These are phyloP conservation scores for Coniochaeta prunicola DNA, from an alignment of 2,329 filamentous ascomycete species.

Conservation along the genomic window DNA sequence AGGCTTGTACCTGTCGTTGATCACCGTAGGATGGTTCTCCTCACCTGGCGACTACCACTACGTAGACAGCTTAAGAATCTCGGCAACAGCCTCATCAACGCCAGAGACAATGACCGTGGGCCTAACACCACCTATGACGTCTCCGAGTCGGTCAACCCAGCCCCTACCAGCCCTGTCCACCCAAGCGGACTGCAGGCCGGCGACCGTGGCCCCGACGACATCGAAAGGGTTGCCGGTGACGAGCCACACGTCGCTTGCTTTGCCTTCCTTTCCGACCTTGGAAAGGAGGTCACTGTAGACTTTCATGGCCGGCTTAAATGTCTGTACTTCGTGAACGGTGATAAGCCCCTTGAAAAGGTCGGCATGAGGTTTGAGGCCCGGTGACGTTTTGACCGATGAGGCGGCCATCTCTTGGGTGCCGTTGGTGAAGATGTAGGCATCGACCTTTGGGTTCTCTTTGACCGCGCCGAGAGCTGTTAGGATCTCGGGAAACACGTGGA, in stretches of 20 bases:
- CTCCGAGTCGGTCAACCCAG: conserved; percentile 57
- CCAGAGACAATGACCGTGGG: conserved; percentile 49
- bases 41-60: too few relatives aligned
- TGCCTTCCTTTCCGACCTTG: conserved; percentile 35
- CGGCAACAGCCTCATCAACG: conserved; percentile 48
- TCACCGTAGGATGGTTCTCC: too few relatives aligned
- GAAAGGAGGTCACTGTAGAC: conserved; percentile 54
- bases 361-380: conserved; percentile 41
- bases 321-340: conserved; percentile 50
- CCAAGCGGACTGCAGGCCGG: conserved; percentile 59
- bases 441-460: conserved; percentile 28
- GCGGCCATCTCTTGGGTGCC: conserved; percentile 57
- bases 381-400: conserved; percentile 50
- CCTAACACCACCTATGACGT: conserved; percentile 27
- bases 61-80: conserved; percentile 17
- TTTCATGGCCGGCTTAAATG: conserved; percentile 59
- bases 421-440: conserved; percentile 63
- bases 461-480: conserved; percentile 42
- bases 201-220: conserved; percentile 53
- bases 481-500: conserved; percentile 60
- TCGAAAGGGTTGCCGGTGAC: conserved; percentile 71
- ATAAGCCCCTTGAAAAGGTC: conserved; percentile 46
- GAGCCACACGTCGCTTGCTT: conserved; percentile 53
- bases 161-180: conserved; percentile 55
- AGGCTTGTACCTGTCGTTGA: too few relatives aligned